These are phyloP conservation scores for Hemisphaericaspora subhashii DNA, from an alignment of 1,139 yeast species.

Conservation along the genomic window DNA sequence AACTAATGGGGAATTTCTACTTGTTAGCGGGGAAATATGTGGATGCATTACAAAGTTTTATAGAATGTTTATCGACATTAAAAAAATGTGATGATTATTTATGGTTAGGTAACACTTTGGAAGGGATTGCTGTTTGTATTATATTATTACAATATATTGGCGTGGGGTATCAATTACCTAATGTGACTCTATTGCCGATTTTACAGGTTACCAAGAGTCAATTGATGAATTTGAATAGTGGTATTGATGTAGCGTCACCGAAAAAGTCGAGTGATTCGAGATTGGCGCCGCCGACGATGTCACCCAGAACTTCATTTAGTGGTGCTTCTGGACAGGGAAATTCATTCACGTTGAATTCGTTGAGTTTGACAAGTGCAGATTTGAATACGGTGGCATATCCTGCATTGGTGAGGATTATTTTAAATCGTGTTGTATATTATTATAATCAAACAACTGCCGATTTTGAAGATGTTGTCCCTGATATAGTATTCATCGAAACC, in stretches of 20 bases:
- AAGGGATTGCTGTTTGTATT: conserved; percentile 71
- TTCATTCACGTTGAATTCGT: conserved; percentile 15
- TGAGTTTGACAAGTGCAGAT: conserved; percentile 18
- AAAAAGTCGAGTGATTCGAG: conserved; percentile 12
- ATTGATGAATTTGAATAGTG: conserved; percentile 13
- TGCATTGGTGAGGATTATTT: conserved; percentile 49
- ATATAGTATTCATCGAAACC: conserved; percentile 73
- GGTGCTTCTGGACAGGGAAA: conserved; percentile 14
- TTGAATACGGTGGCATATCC: conserved; percentile 33
- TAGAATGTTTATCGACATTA: conserved; percentile 65
- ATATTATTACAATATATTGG: conserved; percentile 61
- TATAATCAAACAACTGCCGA: conserved; percentile 62
- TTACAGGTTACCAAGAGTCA: conserved; percentile 21
- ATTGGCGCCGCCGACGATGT: conserved; percentile 12
- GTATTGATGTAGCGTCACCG: background rate
- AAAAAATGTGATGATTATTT: conserved; percentile 69
- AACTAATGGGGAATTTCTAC: conserved; percentile 73
- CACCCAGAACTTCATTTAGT: conserved; percentile 37
- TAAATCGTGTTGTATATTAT: conserved; percentile 50
- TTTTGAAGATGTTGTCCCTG: conserved; percentile 79
- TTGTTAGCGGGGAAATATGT: conserved; percentile 75
- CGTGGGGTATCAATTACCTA: conserved; percentile 62
- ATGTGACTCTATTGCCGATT: conserved; percentile 22
- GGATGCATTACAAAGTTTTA: conserved; percentile 69
- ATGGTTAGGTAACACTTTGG: conserved; percentile 88